These are phyloP conservation scores for Tetraselmis striata DNA, from an alignment of 139 green algal genomes.

Conservation along the genomic window DNA sequence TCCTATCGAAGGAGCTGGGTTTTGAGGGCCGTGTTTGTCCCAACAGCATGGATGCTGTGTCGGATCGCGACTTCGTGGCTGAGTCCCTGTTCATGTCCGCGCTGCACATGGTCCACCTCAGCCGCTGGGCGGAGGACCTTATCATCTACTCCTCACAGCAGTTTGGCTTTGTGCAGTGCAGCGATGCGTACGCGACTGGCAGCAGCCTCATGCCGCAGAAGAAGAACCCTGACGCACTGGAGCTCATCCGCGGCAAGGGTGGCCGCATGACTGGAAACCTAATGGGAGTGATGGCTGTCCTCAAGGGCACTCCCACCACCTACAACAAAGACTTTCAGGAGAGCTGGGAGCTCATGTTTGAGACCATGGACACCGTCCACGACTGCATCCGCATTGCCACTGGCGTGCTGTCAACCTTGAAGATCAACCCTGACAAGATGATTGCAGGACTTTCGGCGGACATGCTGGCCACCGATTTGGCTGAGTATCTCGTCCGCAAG, in stretches of 20 bases:
- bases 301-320: slow-evolving; percentile 93
- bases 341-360: slow-evolving; percentile 88
- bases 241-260: slow-evolving; percentile 85
- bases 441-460: slow-evolving; percentile 72
- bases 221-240: slow-evolving; percentile 98
- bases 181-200: slow-evolving; percentile 91
- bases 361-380: slow-evolving; percentile 83
- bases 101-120: slow-evolving; percentile 81
- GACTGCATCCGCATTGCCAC: slow-evolving; percentile 87
- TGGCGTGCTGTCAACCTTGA: slow-evolving; percentile 84
- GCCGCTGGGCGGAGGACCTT: slow-evolving; percentile 87
- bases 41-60: slow-evolving; percentile 96
- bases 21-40: slow-evolving; percentile 68
- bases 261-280: slow-evolving; percentile 79
- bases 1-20: slow-evolving; percentile 60
- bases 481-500: slow-evolving; percentile 99
- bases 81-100: slow-evolving; percentile 81
- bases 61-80: slow-evolving; percentile 90
- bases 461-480: slow-evolving; percentile 97
- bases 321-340: slow-evolving; percentile 99
- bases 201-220: slow-evolving; percentile 98
- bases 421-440: slow-evolving; percentile 84
- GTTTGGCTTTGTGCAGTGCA: slow-evolving; percentile 89
- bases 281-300: slow-evolving; percentile 73
- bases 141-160: slow-evolving; percentile 89